Conservation (phyloP, 768 basidiomycete species). For the Flagelloscypha sp. region DNA sequence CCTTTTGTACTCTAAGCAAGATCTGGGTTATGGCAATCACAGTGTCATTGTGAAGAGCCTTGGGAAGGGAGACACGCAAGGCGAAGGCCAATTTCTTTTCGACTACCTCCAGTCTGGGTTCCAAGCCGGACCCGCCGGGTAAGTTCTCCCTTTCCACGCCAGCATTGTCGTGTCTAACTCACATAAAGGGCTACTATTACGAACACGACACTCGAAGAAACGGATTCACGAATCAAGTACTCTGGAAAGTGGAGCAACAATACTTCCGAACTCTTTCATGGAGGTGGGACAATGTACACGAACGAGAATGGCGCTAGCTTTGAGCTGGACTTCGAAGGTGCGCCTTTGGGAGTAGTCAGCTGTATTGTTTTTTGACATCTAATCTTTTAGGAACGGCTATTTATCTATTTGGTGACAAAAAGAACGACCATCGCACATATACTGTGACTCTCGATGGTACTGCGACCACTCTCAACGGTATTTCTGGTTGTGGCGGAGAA, state of each 20-base stretch:
- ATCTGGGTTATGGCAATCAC: slow-evolving; percentile 31
- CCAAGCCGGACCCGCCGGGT: slow-evolving; percentile 38
- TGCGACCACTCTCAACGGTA: slow-evolving; percentile 27
- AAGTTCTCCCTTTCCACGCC: slow-evolving; percentile 8
- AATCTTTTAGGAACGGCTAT: slow-evolving; percentile 29
- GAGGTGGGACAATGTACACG: slow-evolving; percentile 36
- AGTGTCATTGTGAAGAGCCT: slow-evolving; percentile 32
- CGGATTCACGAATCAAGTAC: slow-evolving; percentile 28
- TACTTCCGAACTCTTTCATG: slow-evolving; percentile 34
- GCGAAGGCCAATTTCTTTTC: slow-evolving; percentile 30
- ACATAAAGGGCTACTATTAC: slow-evolving; percentile 28
- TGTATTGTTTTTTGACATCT: background rate
- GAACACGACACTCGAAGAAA: slow-evolving; percentile 36
- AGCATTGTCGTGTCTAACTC: background rate
- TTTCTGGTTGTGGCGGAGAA: slow-evolving; percentile 39
- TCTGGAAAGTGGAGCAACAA: slow-evolving; percentile 34
- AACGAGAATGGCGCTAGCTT: slow-evolving; percentile 31
- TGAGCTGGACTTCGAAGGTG: slow-evolving; percentile 34
- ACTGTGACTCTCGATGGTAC: slow-evolving; percentile 30
- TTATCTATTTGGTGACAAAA: slow-evolving; percentile 41
- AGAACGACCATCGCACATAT: slow-evolving; percentile 40
- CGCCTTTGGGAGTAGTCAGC: background rate
- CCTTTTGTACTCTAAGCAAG: slow-evolving; percentile 25
- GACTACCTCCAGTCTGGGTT: slow-evolving; percentile 34
- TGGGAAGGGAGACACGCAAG: slow-evolving; percentile 26